Conservation (phyloP, 106 monocot genomes). For the Acorus gramineus region DNA sequence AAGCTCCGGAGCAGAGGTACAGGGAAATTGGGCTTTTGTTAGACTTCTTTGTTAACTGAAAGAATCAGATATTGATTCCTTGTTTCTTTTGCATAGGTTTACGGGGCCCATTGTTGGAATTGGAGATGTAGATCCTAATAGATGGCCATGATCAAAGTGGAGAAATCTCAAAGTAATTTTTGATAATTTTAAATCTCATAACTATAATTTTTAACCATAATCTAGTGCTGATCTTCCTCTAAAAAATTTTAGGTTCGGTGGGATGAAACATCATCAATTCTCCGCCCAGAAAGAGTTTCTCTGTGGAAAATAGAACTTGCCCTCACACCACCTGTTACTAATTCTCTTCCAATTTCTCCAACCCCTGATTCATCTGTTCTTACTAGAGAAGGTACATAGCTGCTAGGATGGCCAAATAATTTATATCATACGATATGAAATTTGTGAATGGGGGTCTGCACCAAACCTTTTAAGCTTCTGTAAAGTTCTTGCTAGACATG, state of each 20-base stretch:
- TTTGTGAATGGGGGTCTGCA: too few relatives aligned
- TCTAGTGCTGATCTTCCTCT: not conserved
- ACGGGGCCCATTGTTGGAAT: slow-evolving; percentile 55
- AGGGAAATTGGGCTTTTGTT: not conserved
- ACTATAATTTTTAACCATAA: too few relatives aligned
- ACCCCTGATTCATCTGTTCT: slow-evolving; percentile 40
- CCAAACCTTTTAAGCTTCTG: too few relatives aligned
- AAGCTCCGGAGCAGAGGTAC: slow-evolving; percentile 66
- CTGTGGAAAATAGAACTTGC: slow-evolving; percentile 58
- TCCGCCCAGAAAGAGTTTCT: slow-evolving; percentile 53
- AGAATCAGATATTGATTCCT: too few relatives aligned
- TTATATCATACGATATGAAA: too few relatives aligned
- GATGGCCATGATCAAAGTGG: slow-evolving; percentile 56
- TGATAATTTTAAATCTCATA: too few relatives aligned
- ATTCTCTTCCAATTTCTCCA: slow-evolving; percentile 17
- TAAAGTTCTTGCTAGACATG: too few relatives aligned
- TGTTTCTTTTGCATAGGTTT: slow-evolving; percentile 21
- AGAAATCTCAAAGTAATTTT: slow-evolving; percentile 38
- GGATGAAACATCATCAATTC: slow-evolving; percentile 48
- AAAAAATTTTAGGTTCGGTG: slow-evolving; percentile 35
- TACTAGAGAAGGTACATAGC: slow-evolving; percentile 34
- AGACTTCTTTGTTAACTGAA: too few relatives aligned
- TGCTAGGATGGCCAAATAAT: not conserved
- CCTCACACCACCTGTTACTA: slow-evolving; percentile 14
- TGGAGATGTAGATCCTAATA: slow-evolving; percentile 33